Conservation (phyloP, 106 monocot genomes). For the Xerophyta viscosa region DNA sequence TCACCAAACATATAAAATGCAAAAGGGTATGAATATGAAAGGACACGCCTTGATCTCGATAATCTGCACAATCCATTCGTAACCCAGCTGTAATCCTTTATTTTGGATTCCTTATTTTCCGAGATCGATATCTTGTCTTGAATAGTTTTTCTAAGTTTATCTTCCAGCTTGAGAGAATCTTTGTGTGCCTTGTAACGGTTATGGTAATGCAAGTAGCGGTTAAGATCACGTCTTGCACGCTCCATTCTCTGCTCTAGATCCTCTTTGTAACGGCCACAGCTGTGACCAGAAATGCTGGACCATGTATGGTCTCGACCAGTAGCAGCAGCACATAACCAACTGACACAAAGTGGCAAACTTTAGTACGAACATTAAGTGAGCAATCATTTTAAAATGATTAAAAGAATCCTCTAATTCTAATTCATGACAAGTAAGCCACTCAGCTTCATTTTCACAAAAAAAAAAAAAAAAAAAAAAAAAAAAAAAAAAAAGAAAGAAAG, state of each 20-base stretch:
- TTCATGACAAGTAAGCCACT: too few species aligned
- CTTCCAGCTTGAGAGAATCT: constrained; percentile 82
- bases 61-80: constrained; percentile 62
- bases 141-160: constrained; percentile 57
- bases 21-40: constrained; percentile 91
- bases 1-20: constrained; percentile 95
- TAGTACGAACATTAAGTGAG: too few species aligned
- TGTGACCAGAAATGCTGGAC: constrained; percentile 73
- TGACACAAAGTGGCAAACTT: constrained; percentile 10
- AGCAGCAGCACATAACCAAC: constrained; percentile 91
- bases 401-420: too few species aligned
- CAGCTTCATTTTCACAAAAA: too few species aligned
- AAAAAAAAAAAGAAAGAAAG: too few species aligned
- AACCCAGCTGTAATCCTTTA: constrained; percentile 76
- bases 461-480: too few species aligned
- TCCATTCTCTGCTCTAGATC: too few species aligned
- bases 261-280: constrained; percentile 88
- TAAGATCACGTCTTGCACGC: constrained; percentile 61
- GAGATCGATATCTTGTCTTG: constrained; percentile 54
- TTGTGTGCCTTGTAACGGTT: constrained; percentile 83
- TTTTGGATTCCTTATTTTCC: constrained; percentile 61
- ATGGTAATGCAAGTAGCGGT: constrained; percentile 83
- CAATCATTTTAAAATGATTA: too few species aligned
- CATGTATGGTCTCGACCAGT: constrained; percentile 89
- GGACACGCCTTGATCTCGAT: constrained; percentile 75